Conservation (phyloP, 805 yeast genomes). For the Lachancea thermotolerans region DNA sequence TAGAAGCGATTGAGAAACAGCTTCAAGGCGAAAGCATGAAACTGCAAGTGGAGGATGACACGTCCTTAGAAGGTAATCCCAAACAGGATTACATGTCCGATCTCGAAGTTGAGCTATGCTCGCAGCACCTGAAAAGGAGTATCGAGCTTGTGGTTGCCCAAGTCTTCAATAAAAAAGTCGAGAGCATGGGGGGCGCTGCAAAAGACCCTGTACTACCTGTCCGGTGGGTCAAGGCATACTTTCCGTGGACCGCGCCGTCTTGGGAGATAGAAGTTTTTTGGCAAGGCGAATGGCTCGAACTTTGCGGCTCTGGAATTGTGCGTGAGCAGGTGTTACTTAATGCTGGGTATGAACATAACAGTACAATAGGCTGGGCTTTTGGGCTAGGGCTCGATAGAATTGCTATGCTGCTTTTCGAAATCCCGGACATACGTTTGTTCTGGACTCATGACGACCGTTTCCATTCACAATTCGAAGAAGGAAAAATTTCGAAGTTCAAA, state of each 20-base stretch:
- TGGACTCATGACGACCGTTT: slow-evolving; percentile 86
- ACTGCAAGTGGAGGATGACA: slow-evolving; percentile 72
- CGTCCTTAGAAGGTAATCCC: slow-evolving; percentile 58
- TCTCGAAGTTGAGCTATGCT: slow-evolving; percentile 59
- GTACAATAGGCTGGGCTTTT: slow-evolving; percentile 91
- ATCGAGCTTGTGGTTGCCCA: slow-evolving; percentile 76
- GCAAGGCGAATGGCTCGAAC: slow-evolving; percentile 97
- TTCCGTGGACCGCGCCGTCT: slow-evolving; percentile 98
- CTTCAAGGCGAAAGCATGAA: slow-evolving; percentile 32
- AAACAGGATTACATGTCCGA: slow-evolving; percentile 72
- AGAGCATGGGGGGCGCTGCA: slow-evolving; percentile 44
- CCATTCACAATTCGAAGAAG: slow-evolving; percentile 58
- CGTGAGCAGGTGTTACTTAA: slow-evolving; percentile 67
- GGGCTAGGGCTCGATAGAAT: slow-evolving; percentile 92
- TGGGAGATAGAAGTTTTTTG: slow-evolving; percentile 99
- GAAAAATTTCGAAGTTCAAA: slow-evolving; percentile 61
- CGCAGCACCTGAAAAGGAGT: slow-evolving; percentile 77
- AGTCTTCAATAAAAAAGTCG: slow-evolving; percentile 50
- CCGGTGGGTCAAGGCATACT: slow-evolving; percentile 91
- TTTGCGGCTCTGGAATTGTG: slow-evolving; percentile 94
- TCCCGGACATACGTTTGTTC: slow-evolving; percentile 89
- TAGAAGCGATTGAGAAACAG: slow-evolving; percentile 52
- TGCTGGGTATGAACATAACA: slow-evolving; percentile 51
- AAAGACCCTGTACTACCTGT: slow-evolving; percentile 45
- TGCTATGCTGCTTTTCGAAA: slow-evolving; percentile 91